phyloP scores from a whole-genome alignment of 2,329 filamentous ascomycete genomes.

The Mollisia scopiformis region DNA sequence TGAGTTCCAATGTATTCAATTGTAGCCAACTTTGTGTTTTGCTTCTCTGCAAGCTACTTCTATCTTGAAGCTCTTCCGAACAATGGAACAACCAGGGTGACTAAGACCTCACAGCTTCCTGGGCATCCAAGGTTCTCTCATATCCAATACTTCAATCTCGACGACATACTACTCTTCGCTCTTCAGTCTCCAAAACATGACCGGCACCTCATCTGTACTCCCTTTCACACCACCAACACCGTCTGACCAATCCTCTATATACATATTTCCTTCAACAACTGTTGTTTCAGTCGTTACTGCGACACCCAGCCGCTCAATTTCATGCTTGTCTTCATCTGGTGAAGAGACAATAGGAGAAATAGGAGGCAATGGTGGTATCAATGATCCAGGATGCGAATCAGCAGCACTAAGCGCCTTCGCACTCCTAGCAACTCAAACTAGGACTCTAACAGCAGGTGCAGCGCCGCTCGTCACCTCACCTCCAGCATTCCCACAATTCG shows the following conservation, averaged over 20 bases:
- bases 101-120: conserved; percentile 10
- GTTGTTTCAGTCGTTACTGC: not conserved
- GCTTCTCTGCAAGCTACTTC: too few relatives aligned
- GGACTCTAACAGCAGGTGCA: conserved; percentile 2
- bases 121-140: conserved; percentile 12
- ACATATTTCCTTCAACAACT: not conserved
- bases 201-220: conserved; percentile 9
- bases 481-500: not conserved
- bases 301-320: conserved; percentile 4
- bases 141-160: conserved; percentile 9
- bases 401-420: conserved; percentile 9
- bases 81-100: not conserved
- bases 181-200: conserved; percentile 21
- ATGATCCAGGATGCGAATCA: conserved; percentile 5
- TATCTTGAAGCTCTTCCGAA: too few relatives aligned
- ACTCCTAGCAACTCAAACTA: conserved; percentile 2
- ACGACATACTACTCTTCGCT: conserved; percentile 17
- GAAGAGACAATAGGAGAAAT: conserved; percentile 4
- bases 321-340: not conserved
- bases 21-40: too few relatives aligned
- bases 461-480: not conserved
- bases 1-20: not conserved
- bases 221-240: not conserved
- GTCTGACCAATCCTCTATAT: conserved; percentile 1
- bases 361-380: not conserved